These are phyloP conservation scores for Aegilops speltoides DNA, from an alignment of 176 grass and related monocot species.

Conservation along the genomic window DNA sequence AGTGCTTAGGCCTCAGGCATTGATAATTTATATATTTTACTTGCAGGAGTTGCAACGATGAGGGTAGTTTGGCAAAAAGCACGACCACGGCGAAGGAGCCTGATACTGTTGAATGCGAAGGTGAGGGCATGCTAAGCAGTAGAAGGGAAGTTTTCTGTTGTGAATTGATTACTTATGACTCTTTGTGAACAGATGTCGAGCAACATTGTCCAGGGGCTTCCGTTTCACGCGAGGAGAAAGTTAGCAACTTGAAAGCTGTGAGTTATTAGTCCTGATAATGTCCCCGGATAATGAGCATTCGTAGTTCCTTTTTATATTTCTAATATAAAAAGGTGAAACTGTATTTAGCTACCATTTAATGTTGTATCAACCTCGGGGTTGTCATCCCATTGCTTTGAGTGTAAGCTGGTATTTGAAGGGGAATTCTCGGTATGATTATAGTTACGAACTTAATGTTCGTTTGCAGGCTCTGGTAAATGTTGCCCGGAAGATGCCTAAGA, in stretches of 20 bases:
- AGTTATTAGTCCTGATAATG: constrained; percentile 41
- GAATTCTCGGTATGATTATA: neutral
- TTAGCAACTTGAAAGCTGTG: constrained; percentile 91
- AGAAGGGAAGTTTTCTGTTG: neutral
- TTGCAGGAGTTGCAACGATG: constrained; percentile 52
- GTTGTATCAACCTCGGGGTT: neutral
- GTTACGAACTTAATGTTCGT: constrained; percentile 26
- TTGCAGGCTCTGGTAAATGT: constrained; percentile 88
- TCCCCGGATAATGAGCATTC: neutral
- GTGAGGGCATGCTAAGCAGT: constrained; percentile 33
- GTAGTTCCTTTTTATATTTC: neutral
- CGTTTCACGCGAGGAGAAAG: constrained; percentile 86
- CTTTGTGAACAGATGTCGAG: constrained; percentile 66
- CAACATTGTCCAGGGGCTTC: constrained; percentile 84
- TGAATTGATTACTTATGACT: constrained; percentile 21
- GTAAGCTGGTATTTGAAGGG: neutral
- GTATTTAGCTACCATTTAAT: constrained; percentile 12
- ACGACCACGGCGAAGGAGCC: constrained; percentile 44
- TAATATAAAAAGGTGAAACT: neutral
- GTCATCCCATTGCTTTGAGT: neutral
- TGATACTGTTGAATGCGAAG: constrained; percentile 85
- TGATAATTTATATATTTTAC: neutral
- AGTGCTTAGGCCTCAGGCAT: neutral
- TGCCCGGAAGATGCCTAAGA: constrained; percentile 85
- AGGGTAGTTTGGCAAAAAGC: constrained; percentile 56